Evolutionary conservation across 495 filamentous ascomycete species (phyloP).

Genomic region (Xeromyces bisporus): DNA sequence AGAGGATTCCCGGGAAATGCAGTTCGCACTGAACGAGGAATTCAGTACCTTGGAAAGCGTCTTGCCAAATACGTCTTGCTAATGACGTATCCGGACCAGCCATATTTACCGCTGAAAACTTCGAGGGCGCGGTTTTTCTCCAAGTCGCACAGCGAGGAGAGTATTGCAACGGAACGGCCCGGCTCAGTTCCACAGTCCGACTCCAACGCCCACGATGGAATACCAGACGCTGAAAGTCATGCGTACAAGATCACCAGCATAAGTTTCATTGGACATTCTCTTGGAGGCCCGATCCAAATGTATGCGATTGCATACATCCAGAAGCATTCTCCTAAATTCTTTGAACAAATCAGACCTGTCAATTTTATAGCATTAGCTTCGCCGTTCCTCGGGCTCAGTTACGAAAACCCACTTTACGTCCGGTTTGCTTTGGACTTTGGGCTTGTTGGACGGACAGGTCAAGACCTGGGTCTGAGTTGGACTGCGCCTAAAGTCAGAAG

Average conservation of each 20-base stretch:
- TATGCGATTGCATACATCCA: constrained; percentile 97
- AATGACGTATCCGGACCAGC: constrained; percentile 86
- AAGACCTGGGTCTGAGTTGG: constrained; percentile 92
- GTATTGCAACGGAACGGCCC: constrained; percentile 6
- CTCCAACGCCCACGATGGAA: constrained; percentile 4
- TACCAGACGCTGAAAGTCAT: constrained; percentile 23
- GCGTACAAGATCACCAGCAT: constrained; percentile 84
- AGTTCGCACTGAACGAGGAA: constrained; percentile 77
- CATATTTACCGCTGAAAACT: constrained; percentile 54
- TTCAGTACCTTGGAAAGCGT: constrained; percentile 91
- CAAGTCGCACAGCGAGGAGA: constrained; percentile 16
- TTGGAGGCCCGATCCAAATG: constrained; percentile 80
- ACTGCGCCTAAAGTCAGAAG: constrained; percentile 68
- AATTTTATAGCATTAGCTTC: constrained; percentile 90
- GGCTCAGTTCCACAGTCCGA: constrained; percentile 1
- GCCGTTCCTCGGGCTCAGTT: constrained; percentile 83
- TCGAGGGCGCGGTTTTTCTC: constrained; percentile 24
- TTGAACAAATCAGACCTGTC: constrained; percentile 68
- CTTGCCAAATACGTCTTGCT: constrained; percentile 78
- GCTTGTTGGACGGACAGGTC: constrained; percentile 82
- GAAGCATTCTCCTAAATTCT: constrained; percentile 86
- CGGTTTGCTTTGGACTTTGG: constrained; percentile 95
- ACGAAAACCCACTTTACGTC: constrained; percentile 94
- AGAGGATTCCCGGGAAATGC: constrained; percentile 83
- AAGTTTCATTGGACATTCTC: constrained; percentile 85